These are phyloP conservation scores for Cylindrotheca fusiformis DNA, from an alignment of 108 stramenopile species.

Conservation along the genomic window DNA sequence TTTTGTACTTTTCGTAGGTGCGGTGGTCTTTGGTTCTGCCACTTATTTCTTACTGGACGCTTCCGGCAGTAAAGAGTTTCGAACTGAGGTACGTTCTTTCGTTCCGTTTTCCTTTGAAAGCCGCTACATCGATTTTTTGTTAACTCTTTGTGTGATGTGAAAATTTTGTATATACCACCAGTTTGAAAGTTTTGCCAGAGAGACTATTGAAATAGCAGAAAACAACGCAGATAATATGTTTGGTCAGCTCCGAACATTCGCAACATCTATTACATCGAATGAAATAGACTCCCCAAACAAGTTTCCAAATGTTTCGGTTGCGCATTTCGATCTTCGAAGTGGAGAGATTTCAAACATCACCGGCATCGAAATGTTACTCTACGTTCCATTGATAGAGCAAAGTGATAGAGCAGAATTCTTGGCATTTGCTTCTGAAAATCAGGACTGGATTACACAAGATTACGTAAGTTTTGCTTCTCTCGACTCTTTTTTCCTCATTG, in stretches of 20 bases:
- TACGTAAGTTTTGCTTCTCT: no score
- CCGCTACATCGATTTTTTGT: not conserved
- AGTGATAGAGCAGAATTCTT: not conserved
- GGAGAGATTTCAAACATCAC: conserved; percentile 6
- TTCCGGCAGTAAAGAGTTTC: not conserved
- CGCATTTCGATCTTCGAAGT: conserved; percentile 20
- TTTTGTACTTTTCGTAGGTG: not conserved
- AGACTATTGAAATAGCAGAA: conserved; percentile 17
- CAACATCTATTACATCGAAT: conserved; percentile 21
- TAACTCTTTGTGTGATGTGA: no score
- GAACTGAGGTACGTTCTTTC: not conserved
- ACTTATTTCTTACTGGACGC: conserved; percentile 1
- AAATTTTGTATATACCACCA: conserved; percentile 2
- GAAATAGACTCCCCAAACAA: not conserved
- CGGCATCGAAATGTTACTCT: conserved; percentile 18
- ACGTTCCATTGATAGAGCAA: conserved; percentile 14
- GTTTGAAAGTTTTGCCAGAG: conserved; percentile 22
- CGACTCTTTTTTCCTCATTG: no score
- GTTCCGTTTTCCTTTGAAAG: no score
- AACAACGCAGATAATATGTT: conserved; percentile 23
- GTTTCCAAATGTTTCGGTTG: conserved; percentile 25
- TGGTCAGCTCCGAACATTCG: conserved; percentile 17
- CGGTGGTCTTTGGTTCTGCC: conserved; percentile 2
- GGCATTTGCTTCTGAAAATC: conserved; percentile 6
- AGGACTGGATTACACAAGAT: conserved; percentile 12